Evolutionary conservation across 2,329 filamentous ascomycete genomes (phyloP).

Genomic region (Sphaerulina vaccinii): DNA sequence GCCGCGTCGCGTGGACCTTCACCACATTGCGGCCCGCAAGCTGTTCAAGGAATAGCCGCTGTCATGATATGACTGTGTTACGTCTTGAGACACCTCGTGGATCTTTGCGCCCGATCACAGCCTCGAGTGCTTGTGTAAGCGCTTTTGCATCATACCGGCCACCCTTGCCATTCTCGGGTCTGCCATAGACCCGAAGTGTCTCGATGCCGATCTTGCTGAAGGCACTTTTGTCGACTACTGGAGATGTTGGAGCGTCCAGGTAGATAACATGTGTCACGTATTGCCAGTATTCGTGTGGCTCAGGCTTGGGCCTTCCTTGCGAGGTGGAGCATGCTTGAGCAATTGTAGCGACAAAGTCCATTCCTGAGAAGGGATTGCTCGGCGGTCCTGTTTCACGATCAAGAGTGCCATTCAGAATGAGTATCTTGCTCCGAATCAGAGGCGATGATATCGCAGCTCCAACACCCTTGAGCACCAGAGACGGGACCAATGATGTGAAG

Average conservation of each 20-base stretch:
- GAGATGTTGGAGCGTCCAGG: conserved; percentile 68
- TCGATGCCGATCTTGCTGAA: conserved; percentile 71
- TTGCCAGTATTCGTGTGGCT: conserved; percentile 52
- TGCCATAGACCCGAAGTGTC: conserved; percentile 73
- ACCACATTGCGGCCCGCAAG: background rate
- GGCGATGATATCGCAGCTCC: conserved; percentile 59
- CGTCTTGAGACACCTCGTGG: conserved; percentile 53
- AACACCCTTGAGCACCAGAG: conserved; percentile 73
- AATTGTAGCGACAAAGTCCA: conserved; percentile 81
- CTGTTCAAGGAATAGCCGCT: background rate
- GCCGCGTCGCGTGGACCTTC: conserved; percentile 4
- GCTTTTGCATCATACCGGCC: conserved; percentile 74
- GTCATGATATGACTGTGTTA: conserved; percentile 54
- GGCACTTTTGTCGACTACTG: conserved; percentile 65
- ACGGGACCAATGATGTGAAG: conserved; percentile 86
- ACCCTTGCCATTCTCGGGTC: conserved; percentile 56
- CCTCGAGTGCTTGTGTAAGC: conserved; percentile 71
- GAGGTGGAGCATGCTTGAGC: conserved; percentile 71
- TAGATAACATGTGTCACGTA: conserved; percentile 87
- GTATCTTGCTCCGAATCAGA: conserved; percentile 66
- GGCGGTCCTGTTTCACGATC: conserved; percentile 84
- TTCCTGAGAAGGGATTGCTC: conserved; percentile 63
- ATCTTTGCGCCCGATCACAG: conserved; percentile 69
- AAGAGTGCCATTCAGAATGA: conserved; percentile 78
- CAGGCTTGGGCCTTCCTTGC: conserved; percentile 42